phyloP scores from a whole-genome alignment of 176 grass and related monocot species.

The Musa troglodytarum region DNA sequence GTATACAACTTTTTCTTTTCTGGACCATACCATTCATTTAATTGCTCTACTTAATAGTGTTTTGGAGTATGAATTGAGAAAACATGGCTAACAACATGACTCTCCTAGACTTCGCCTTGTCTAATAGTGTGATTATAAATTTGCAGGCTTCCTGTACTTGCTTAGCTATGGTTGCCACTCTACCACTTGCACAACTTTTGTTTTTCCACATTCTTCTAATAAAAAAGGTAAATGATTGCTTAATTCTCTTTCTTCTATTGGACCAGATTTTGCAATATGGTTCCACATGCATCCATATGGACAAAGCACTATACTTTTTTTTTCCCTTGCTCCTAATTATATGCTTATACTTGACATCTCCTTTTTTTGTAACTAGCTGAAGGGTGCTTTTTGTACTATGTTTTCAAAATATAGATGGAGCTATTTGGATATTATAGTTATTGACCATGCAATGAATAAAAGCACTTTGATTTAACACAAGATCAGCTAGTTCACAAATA shows the following conservation, averaged over 20 bases:
- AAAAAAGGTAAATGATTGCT: slow-evolving; percentile 45
- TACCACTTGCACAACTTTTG: slow-evolving; percentile 85
- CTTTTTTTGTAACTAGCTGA: too few species aligned
- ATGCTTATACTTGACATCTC: too few species aligned
- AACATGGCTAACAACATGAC: neutral
- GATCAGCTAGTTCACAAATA: neutral
- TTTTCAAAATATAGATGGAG: neutral
- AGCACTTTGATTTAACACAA: neutral
- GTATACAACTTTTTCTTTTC: slow-evolving; percentile 14
- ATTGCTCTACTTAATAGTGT: too few species aligned
- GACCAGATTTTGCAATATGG: neutral
- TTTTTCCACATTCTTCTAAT: slow-evolving; percentile 97
- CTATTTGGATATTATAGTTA: too few species aligned
- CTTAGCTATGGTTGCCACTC: slow-evolving; percentile 80
- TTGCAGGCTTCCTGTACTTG: slow-evolving; percentile 81
- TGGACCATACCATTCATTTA: neutral
- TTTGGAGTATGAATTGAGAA: neutral
- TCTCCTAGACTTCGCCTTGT: neutral
- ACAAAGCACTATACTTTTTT: too few species aligned
- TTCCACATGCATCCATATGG: neutral
- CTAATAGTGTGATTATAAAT: slow-evolving; percentile 1
- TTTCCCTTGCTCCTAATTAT: too few species aligned
- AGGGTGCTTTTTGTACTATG: neutral
- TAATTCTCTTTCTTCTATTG: neutral
- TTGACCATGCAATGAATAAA: too few species aligned